A percentile compares a stretch with the other conserved stretches of the same genome.
phyloP scores from a whole-genome alignment of 169 alveolate species.

The Plasmodium adleri region DNA sequence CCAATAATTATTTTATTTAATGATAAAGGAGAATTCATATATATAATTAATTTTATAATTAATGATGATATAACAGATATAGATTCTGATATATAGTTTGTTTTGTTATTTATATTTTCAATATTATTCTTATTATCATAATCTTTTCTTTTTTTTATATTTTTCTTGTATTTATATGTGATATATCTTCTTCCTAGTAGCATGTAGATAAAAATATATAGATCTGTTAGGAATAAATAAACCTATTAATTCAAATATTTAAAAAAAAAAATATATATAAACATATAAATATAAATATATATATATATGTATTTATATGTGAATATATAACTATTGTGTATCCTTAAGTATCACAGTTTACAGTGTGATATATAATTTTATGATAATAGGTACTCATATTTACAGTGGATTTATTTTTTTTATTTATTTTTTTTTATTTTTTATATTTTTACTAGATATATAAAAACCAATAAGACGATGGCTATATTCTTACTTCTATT shows the following conservation, averaged over 20 bases:
- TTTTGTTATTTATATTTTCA: background rate
- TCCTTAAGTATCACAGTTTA: background rate
- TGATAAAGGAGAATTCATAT: conserved; percentile 51
- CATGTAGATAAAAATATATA: conserved; percentile 63
- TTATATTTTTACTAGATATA: conserved; percentile 6
- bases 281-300: too few species aligned
- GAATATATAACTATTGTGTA: background rate
- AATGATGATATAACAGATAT: conserved; percentile 52
- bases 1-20: conserved; percentile 46
- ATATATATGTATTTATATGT: background rate
- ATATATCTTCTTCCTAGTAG: conserved; percentile 47
- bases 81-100: conserved; percentile 14
- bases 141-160: background rate
- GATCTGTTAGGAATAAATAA: conserved; percentile 33
- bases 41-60: conserved; percentile 28
- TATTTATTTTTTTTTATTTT: background rate
- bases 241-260: background rate
- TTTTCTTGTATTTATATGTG: conserved; percentile 18
- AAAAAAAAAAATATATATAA: too few species aligned
- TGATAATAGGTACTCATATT: too few species aligned
- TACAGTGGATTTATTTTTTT: background rate
- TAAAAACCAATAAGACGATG: conserved; percentile 27
- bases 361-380: too few species aligned
- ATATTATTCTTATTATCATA: background rate
- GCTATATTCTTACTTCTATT: conserved; percentile 23